Evolutionary conservation across 257 asterid species (phyloP).

Genomic region (Lycium barbarum): DNA sequence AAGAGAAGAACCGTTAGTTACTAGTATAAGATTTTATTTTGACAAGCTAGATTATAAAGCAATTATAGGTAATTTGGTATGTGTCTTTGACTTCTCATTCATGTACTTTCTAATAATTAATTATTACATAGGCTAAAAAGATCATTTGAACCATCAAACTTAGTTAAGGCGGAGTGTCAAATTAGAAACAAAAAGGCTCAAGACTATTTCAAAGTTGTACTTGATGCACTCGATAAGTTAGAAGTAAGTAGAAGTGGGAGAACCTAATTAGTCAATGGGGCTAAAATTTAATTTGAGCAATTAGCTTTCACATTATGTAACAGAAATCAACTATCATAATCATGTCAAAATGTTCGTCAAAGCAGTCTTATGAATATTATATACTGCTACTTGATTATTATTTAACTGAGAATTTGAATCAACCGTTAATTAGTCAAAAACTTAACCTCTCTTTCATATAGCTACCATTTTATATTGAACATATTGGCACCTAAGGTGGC

Average conservation of each 20-base stretch:
- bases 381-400: neutral
- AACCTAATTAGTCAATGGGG: neutral
- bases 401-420: neutral
- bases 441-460: neutral
- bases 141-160: neutral
- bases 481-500: neutral
- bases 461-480: neutral
- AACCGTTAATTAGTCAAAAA: neutral
- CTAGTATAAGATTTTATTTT: neutral
- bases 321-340: neutral
- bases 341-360: slow-evolving; percentile 19
- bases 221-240: no score
- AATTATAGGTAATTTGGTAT: neutral
- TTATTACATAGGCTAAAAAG: neutral
- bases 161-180: neutral
- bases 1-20: neutral
- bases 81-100: neutral
- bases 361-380: neutral
- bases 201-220: neutral
- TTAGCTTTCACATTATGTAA: neutral
- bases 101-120: neutral
- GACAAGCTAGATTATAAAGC: neutral
- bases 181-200: neutral
- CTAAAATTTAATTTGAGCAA: neutral
- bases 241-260: neutral